Base-by-base conservation (phyloP, 441 rosid species). In the Adansonia rubrostipa region DNA sequence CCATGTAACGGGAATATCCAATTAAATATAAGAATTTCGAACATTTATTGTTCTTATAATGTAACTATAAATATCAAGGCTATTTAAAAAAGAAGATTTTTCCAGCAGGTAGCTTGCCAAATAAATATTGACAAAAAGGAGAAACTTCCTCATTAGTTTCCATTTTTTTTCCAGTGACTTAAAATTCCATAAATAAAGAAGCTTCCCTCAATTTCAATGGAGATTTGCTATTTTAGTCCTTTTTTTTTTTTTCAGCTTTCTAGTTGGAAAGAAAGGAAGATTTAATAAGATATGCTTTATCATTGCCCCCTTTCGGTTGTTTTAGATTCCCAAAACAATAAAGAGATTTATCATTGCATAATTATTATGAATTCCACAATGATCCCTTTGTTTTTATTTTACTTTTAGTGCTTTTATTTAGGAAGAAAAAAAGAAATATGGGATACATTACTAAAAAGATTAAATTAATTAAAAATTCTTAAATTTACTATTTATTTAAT, bases 1-100 rank as follows among this genome's bases (percentile, higher is more conserved):
- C 62, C 47, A 33, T 53, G n/a, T 33, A 71, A 9, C 24, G 28
- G 62, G 62, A 70, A 28, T 51, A 28, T 71, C 61, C 62, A 51
- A 51, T 71, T 15, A 53, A 14, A 28, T 66, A 44, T 36, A 17
- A 33, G 36, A 33, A 33, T 33, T 33, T 33, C 36, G 36, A 33
- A 33, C 4, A 33, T 33, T 33, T 33, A 33, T 33, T 33, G 36
- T 33, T 33, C 36, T 33, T 33, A 6, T 57, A 7, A n/a, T 14
- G 4, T 14, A 51, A 51, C n/a, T 51, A 6, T 13, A 14, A 50
- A 50, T 50, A 50, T 53, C 57, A 53, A 14, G 19, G 11, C 4
- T 19, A 9, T 61, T 11, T 61, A 9, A 4, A 62, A 24, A 11
- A 17, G 4, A 62, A 42, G 14, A 33, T 33, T 62, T 62, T 62